Percentiles rank a stretch among this genome's conserved stretches.
Evolutionary conservation across 768 basidiomycete species (phyloP).

Genomic region (Rhizopogon vesiculosus): DNA sequence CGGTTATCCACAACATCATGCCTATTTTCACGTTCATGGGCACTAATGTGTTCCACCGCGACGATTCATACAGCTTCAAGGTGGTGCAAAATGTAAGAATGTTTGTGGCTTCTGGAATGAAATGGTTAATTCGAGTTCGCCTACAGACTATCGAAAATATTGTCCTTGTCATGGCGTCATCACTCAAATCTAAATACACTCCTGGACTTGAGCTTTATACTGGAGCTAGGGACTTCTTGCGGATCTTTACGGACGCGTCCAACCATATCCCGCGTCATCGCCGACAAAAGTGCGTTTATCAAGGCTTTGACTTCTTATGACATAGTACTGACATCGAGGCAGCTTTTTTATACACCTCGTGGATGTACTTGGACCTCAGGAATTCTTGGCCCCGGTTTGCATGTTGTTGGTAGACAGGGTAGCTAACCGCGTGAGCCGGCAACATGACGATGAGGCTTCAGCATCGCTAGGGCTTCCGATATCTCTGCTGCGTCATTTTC

Average conservation of each 20-base stretch:
- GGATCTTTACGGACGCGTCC: constrained; percentile 90
- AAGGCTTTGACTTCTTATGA: neutral
- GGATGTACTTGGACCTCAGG: constrained; percentile 70
- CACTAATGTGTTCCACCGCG: constrained; percentile 94
- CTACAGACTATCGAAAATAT: constrained; percentile 86
- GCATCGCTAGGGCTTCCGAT: constrained; percentile 62
- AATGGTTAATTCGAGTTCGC: neutral
- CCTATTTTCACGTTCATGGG: constrained; percentile 99
- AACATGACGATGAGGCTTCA: constrained; percentile 53
- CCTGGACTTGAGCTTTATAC: constrained; percentile 58
- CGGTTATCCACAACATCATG: constrained; percentile 93
- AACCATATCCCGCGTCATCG: constrained; percentile 92
- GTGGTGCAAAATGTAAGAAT: constrained; percentile 82
- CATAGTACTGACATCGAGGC: constrained; percentile 4
- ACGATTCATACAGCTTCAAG: constrained; percentile 92
- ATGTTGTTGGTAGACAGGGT: constrained; percentile 84
- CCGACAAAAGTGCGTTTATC: constrained; percentile 64
- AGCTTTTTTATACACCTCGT: constrained; percentile 91
- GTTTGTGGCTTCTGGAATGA: neutral
- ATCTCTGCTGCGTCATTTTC: constrained; percentile 55
- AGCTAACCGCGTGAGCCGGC: constrained; percentile 63
- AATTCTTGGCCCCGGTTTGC: constrained; percentile 78
- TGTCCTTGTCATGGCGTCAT: constrained; percentile 87
- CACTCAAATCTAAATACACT: constrained; percentile 56
- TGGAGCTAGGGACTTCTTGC: constrained; percentile 75